A percentile compares a stretch with the other conserved stretches of the same genome.
These are phyloP conservation scores for Termitomyces sp. DNA, from an alignment of 768 basidiomycete genomes.

Conservation along the genomic window DNA sequence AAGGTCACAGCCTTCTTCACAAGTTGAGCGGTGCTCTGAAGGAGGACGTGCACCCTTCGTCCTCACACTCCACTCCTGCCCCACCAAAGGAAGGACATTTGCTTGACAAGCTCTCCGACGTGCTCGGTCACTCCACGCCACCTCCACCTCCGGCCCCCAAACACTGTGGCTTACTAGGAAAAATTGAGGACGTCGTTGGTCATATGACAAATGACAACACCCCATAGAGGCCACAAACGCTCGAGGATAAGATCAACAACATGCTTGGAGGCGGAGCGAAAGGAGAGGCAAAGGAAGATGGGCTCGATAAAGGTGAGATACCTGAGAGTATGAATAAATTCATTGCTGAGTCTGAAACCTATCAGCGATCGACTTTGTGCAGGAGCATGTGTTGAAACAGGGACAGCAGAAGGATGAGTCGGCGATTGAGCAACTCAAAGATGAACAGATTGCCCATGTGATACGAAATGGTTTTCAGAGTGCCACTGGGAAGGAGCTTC, in stretches of 20 bases:
- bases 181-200: constrained; percentile 9
- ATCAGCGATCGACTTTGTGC: constrained; percentile 36
- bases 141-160: constrained; percentile 2
- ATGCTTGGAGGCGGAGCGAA: constrained; percentile 16
- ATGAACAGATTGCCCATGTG: constrained; percentile 33
- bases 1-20: not conserved
- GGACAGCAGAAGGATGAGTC: constrained; percentile 36
- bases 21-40: constrained; percentile 6
- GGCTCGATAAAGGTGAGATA: constrained; percentile 28
- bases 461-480: constrained; percentile 27
- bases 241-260: constrained; percentile 18
- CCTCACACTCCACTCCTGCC: not conserved
- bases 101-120: constrained; percentile 9
- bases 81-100: constrained; percentile 4
- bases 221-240: constrained; percentile 13
- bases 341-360: not conserved
- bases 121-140: constrained; percentile 2
- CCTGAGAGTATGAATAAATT: not conserved
- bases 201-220: constrained; percentile 7
- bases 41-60: not conserved
- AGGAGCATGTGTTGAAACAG: constrained; percentile 35
- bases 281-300: constrained; percentile 18
- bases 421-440: constrained; percentile 37
- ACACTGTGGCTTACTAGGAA: constrained; percentile 13
- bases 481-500: constrained; percentile 30